Evolutionary conservation across 177 flowering plant genomes (phyloP), one percentile per base, ranked within the genome.

Genomic region (Vitis hybrid): DNA sequence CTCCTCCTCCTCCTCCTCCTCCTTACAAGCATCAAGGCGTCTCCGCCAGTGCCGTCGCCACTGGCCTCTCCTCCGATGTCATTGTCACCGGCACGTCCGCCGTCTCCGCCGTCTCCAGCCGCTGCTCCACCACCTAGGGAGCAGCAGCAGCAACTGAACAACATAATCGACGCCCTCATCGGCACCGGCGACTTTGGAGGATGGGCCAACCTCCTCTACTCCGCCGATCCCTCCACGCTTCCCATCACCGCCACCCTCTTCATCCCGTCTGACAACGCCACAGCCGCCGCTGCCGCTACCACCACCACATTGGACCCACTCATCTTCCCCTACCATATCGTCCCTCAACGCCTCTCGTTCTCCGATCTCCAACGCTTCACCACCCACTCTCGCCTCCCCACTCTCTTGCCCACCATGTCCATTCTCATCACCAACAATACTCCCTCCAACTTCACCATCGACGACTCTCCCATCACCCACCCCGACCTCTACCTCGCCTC

Each of bases 311-410:
- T 70, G 57, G 78, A 82, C 68, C 84, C 86, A 6, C 70, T 62
- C 65, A 65, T 69, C 61, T 16, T 88, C 55, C 71, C 78, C 12
- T 89, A 88, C 81, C 91, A 89, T 75, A 61, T 86, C 18, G 73
- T 83, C 73, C 91, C 89, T 3, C 88, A 81, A 27, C 83, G 84
- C 58, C 86, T 91, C 76, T 4, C 86, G 52, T 84, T 90, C 83
- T 70, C 83, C 32, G 80, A 84, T 16, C 91, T 89, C 68, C 78
- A 16, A 6, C 74, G 61, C 60, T 69, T 85, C 35, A 18, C 56
- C 4, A 32, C 77, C 60, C 62, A 68, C 63, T 66, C 90, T 11
- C 85, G 89, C 30, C 77, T 91, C 60, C 89, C 94, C 0, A 88
- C 93, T 7, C 90, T 91, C 27, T 72, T 88, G 6, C 87, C 80